Conservation (phyloP, 208 protist species). For the Crithidia brevicula region DNA sequence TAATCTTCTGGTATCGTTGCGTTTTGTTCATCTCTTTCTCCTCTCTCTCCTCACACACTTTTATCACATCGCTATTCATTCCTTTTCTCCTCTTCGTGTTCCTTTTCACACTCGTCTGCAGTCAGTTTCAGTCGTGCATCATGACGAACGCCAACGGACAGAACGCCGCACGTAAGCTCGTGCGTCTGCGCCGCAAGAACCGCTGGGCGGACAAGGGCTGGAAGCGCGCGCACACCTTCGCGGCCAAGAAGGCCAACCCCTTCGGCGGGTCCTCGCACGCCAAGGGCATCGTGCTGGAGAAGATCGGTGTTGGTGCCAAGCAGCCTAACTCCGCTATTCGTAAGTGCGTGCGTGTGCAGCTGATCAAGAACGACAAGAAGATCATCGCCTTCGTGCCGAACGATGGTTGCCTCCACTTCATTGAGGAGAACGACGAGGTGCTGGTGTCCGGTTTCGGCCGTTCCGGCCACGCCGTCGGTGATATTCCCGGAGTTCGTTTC, state of each 20-base stretch:
- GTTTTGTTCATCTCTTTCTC: no score
- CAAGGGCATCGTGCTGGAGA: slow-evolving; percentile 99
- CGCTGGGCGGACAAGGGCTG: slow-evolving; percentile 98
- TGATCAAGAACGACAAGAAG: slow-evolving; percentile 99
- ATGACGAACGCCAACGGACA: slow-evolving; percentile 98
- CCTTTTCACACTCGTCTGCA: background rate
- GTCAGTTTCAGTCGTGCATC: slow-evolving; percentile 19
- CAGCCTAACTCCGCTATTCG: slow-evolving; percentile 99
- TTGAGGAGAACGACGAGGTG: slow-evolving; percentile 99
- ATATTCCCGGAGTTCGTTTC: slow-evolving; percentile 99
- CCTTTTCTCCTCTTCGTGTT: no score
- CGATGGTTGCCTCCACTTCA: slow-evolving; percentile 99
- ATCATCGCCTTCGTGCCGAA: slow-evolving; percentile 99
- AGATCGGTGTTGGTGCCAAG: slow-evolving; percentile 99
- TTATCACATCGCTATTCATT: no score
- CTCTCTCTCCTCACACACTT: no score
- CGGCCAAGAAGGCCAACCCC: slow-evolving; percentile 97
- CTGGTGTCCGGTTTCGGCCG: slow-evolving; percentile 99
- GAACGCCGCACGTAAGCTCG: slow-evolving; percentile 97
- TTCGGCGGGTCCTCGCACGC: slow-evolving; percentile 98
- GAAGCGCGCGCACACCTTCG: slow-evolving; percentile 97
- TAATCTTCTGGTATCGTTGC: no score
- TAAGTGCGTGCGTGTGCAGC: slow-evolving; percentile 99
- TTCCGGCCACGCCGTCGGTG: slow-evolving; percentile 99
- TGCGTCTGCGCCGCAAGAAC: slow-evolving; percentile 90